Evolutionary conservation across 2,329 filamentous ascomycete species (phyloP).

Genomic region (Alternaria tenuissima): DNA sequence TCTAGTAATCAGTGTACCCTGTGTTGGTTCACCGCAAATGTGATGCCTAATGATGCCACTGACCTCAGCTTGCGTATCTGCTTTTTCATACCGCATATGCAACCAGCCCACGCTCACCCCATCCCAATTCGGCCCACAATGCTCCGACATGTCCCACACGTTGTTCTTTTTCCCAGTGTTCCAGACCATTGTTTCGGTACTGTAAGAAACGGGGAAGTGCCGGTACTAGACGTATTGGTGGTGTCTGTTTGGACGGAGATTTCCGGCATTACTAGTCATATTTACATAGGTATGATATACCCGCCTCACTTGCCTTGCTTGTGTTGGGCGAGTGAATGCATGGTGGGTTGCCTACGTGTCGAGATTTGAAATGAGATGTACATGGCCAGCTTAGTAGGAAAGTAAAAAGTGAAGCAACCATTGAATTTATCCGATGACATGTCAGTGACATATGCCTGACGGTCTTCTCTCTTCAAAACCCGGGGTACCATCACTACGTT

Average conservation of each 20-base stretch:
- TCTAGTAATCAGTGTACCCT: background rate
- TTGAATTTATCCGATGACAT: background rate
- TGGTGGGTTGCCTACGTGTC: background rate
- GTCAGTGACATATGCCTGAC: background rate
- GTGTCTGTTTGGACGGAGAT: background rate
- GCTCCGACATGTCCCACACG: background rate
- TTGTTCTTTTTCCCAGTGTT: background rate
- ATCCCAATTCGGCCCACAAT: background rate
- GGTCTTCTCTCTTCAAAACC: background rate
- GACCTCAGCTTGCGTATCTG: background rate
- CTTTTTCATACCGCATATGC: background rate
- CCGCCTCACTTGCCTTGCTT: background rate
- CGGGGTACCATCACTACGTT: background rate
- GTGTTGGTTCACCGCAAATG: slow-evolving; percentile 4
- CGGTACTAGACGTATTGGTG: background rate
- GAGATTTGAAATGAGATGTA: background rate
- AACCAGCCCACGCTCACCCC: background rate
- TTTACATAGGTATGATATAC: background rate
- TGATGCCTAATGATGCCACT: background rate
- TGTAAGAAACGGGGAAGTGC: background rate
- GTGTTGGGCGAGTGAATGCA: background rate
- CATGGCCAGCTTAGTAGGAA: background rate
- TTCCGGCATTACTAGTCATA: background rate
- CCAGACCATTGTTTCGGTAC: background rate
- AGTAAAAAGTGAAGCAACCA: too few relatives aligned